Percentiles rank a stretch among this genome's conserved stretches.
phyloP scores from a whole-genome alignment of 2,329 filamentous ascomycete genomes.

The Alternaria triticimaculans region DNA sequence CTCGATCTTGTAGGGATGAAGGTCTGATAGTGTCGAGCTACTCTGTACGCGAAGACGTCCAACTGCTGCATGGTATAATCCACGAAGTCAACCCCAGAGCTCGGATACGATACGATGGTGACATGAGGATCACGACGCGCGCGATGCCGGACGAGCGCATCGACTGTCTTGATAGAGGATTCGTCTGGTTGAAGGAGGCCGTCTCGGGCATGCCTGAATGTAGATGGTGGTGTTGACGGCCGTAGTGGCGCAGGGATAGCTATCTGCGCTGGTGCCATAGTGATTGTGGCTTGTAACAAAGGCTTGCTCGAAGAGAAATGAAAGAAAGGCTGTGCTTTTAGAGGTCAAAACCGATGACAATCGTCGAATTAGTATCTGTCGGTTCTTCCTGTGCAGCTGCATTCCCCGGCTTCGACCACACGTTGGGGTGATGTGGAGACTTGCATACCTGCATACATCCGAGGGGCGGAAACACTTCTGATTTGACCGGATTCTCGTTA shows the following conservation, averaged over 20 bases:
- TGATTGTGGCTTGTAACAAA: neutral
- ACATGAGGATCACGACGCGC: conserved; percentile 45
- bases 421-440: neutral
- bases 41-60: conserved; percentile 49
- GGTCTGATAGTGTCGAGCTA: conserved; percentile 29
- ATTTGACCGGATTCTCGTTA: neutral
- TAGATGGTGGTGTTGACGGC: neutral
- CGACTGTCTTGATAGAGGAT: conserved; percentile 41
- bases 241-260: conserved; percentile 15
- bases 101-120: conserved; percentile 55
- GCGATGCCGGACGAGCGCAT: conserved; percentile 50
- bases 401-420: neutral
- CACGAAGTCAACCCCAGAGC: conserved; percentile 53
- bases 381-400: neutral
- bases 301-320: neutral
- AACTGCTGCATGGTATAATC: conserved; percentile 57
- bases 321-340: neutral
- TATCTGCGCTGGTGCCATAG: conserved; percentile 31
- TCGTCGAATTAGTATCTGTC: neutral
- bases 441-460: conserved; percentile 3
- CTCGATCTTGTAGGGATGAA: conserved; percentile 25
- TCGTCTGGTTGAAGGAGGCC: neutral
- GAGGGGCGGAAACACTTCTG: neutral
- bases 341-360: neutral
- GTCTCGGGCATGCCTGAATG: neutral